Evolutionary conservation across 352 stramenopile species (phyloP), one percentile per base, ranked within the genome.

Genomic region (Phytophthora hibernalis): DNA sequence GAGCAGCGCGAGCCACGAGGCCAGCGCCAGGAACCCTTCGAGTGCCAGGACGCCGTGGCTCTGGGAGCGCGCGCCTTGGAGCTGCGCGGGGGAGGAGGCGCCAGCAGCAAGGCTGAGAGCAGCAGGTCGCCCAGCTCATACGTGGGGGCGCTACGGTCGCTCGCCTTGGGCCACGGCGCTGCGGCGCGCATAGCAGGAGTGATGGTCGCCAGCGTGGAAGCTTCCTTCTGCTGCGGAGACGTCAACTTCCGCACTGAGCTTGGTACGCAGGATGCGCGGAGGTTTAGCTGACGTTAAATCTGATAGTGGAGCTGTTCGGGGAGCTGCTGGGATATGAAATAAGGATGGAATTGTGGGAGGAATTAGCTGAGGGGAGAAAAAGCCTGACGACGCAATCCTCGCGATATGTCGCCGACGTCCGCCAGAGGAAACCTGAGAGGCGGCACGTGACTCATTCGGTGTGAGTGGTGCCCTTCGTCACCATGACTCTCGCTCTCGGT

Each of bases 91-190:
- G n/a, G 26, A 5, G 21, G 6, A 15, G 53, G 58, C 18, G 31
- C 26, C 18, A 85, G 66, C 22, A 69, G 70, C 13, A 72, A 65
- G 11, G 83, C 37, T 3, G 71, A 58, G 22, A 92, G 68, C 13
- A 90, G 68, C n/a, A 83, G 57, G 55, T 92, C 83, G 44, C 80
- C 82, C 10, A 90, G 68, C 44, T 89, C 75, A 44, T 79, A 74
- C 2, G 70, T 77, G 28, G 70, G 49, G 6, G 65, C 61, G 26
- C 56, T 65, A 15, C 51, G 52, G 37, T 65, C 55, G 11, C 30
- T 54, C 11, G 24, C 16, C 31, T 66, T 71, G 37, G 49, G 58
- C 60, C 63, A 62, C 30, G 56, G 45, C 30, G 40, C 28, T 26
- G 37, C 22, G 53, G 48, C 52, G 7, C 12, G 21, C 20, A 18